phyloP scores from a whole-genome alignment of 2,329 filamentous ascomycete genomes.

The Cyphellophora europaea region DNA sequence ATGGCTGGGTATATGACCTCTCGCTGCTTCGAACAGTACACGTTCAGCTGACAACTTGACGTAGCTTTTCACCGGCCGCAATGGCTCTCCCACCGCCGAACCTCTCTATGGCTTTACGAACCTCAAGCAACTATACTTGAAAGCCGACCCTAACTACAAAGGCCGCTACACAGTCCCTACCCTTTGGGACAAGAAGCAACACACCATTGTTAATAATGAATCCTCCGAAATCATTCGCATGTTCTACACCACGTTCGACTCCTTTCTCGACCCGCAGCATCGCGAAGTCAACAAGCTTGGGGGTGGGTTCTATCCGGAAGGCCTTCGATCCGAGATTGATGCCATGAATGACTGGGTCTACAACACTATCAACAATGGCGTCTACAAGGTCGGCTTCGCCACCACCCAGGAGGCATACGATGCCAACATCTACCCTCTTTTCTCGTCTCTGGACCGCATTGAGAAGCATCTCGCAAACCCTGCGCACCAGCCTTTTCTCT shows the following conservation, averaged over 20 bases:
- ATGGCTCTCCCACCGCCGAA: constrained; percentile 50
- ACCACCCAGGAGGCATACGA: constrained; percentile 70
- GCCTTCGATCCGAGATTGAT: constrained; percentile 57
- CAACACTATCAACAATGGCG: constrained; percentile 45
- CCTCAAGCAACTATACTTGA: constrained; percentile 66
- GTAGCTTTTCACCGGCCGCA: constrained; percentile 46
- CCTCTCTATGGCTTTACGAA: constrained; percentile 63
- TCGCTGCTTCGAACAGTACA: too few species aligned
- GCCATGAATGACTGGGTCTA: constrained; percentile 71
- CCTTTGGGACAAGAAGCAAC: constrained; percentile 67
- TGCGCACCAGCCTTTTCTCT: constrained; percentile 55
- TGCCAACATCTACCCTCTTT: constrained; percentile 57
- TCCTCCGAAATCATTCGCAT: constrained; percentile 81
- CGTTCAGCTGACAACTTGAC: too few species aligned
- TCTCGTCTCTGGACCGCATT: constrained; percentile 61
- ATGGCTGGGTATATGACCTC: constrained; percentile 76
- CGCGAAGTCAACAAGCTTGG: constrained; percentile 37
- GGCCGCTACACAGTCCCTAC: constrained; percentile 76
- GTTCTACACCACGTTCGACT: constrained; percentile 68
- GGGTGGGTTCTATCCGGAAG: constrained; percentile 50
- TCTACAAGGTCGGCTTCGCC: constrained; percentile 62
- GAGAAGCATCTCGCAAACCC: constrained; percentile 55
- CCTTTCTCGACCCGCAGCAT: constrained; percentile 47
- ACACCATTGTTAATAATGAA: constrained; percentile 77
- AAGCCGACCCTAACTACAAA: constrained; percentile 55